Evolutionary conservation across 108 stramenopile genomes (phyloP).

Genomic region (Skeletonema potamos): DNA sequence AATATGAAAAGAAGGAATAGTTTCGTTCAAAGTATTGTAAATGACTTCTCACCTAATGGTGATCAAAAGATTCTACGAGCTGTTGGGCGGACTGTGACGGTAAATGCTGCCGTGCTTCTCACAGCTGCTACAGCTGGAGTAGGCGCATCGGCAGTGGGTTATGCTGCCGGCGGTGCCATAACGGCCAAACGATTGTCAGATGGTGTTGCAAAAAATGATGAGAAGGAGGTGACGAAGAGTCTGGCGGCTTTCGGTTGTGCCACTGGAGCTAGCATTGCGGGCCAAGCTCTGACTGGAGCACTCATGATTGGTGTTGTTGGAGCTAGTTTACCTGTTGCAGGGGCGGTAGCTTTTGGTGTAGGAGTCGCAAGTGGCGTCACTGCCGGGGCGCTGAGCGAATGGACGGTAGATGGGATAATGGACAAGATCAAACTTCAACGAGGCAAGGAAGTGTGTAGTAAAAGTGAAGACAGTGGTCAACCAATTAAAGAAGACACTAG

Average conservation of each 20-base stretch:
- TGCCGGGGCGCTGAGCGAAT: constrained; percentile 43
- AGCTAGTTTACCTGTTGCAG: constrained; percentile 31
- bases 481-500: background rate
- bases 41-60: constrained; percentile 22
- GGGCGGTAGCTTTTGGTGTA: constrained; percentile 28
- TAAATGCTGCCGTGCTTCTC: constrained; percentile 27
- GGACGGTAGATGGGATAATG: constrained; percentile 32
- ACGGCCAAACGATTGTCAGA: constrained; percentile 33
- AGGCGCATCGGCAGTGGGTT: constrained; percentile 13
- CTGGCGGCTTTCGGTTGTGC: constrained; percentile 29
- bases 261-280: constrained; percentile 28
- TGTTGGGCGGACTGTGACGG: constrained; percentile 29
- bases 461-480: background rate
- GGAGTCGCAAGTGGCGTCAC: constrained; percentile 35
- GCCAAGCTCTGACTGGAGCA: constrained; percentile 34
- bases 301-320: constrained; percentile 24
- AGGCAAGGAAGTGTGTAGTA: background rate
- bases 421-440: background rate
- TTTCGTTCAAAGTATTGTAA: background rate
- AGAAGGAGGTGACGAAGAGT: constrained; percentile 37
- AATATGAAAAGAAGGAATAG: background rate
- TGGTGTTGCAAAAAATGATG: constrained; percentile 14
- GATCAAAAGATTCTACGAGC: constrained; percentile 40
- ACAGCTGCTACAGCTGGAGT: constrained; percentile 27
- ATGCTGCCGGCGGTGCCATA: constrained; percentile 32